Conservation (phyloP, 2,329 filamentous ascomycete species). For the Ceratocystis smalleyi region DNA sequence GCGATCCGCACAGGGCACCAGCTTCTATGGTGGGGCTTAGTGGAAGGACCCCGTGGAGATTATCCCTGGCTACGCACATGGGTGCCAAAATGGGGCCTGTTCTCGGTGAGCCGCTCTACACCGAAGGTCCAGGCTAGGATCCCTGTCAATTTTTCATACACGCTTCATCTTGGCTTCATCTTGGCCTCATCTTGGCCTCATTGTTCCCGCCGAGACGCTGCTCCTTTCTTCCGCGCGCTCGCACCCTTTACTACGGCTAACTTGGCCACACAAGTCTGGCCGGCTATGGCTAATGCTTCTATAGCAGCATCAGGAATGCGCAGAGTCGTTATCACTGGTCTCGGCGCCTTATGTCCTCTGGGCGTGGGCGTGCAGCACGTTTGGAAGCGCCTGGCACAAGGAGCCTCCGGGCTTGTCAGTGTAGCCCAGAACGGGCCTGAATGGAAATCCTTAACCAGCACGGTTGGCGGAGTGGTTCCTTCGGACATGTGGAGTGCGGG, state of each 20-base stretch:
- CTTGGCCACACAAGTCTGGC: background rate
- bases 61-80: background rate
- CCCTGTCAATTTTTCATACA: background rate
- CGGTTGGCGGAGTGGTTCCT: conserved; percentile 71
- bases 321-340: conserved; percentile 68
- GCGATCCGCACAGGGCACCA: background rate
- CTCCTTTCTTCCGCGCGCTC: background rate
- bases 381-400: conserved; percentile 67
- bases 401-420: conserved; percentile 66
- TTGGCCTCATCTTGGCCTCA: background rate
- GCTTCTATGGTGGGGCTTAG: background rate
- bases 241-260: background rate
- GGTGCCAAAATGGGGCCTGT: background rate
- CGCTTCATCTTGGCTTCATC: background rate
- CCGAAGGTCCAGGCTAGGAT: background rate
- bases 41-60: background rate
- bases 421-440: conserved; percentile 44
- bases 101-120: background rate
- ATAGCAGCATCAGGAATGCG: conserved; percentile 2
- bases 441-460: conserved; percentile 66
- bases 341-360: conserved; percentile 69
- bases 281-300: background rate
- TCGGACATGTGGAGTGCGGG: conserved; percentile 33
- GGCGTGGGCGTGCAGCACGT: conserved; percentile 63
- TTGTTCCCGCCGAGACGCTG: background rate